Base-by-base conservation (phyloP, 2,329 filamentous ascomycete genomes). In the Apiospora kogelbergensis region DNA sequence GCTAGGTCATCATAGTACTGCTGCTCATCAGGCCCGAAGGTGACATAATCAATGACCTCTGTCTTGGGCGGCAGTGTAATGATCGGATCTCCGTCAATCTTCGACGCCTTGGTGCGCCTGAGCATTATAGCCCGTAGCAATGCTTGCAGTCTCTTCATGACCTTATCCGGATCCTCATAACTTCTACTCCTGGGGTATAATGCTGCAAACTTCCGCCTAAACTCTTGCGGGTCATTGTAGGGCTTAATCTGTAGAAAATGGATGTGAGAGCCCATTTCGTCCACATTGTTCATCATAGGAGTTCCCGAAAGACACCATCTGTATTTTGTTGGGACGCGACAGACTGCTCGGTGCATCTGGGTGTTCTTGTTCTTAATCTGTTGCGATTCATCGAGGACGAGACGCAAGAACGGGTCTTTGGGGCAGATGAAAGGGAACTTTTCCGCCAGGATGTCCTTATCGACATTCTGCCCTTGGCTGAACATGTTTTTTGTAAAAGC, bases 241-340 rank as follows among this genome's bases (percentile, higher is more conserved):
- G 93, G 94, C 70, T 86, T 86, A 76, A 97, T 95, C 2, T 86
- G 84, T 20, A 97, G 84, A 75, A 97, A 98, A 2, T 88, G 86
- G 60, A 97, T 84, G 24, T 97, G 81, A 0, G 93, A 92, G 75
- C 88, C 94, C 3, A 97, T 83, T 74, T 98, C 95, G 30, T 88
- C 84, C 2, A 95, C 89, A 15, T 86, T 89, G 74, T 97, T 97
- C 91, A 96, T 96, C 91, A 95, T 94, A 0, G 93, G 93, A 0
- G 93, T 96, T 33, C 93, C 93, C 3, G 91, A 93, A 78, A 95
- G 86, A 76, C 91, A 94, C 82, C 93, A 90, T 64, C 93, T 86
- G 76, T 92, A 88, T 44, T 81, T 83, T 17, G 91, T 83, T 70
- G 86, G 81, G 20, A 96, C 79, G 13, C 81, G 78, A 72, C 83